These are phyloP conservation scores for Hyphopichia burtonii DNA, from an alignment of 1,139 yeast species.

Conservation along the genomic window DNA sequence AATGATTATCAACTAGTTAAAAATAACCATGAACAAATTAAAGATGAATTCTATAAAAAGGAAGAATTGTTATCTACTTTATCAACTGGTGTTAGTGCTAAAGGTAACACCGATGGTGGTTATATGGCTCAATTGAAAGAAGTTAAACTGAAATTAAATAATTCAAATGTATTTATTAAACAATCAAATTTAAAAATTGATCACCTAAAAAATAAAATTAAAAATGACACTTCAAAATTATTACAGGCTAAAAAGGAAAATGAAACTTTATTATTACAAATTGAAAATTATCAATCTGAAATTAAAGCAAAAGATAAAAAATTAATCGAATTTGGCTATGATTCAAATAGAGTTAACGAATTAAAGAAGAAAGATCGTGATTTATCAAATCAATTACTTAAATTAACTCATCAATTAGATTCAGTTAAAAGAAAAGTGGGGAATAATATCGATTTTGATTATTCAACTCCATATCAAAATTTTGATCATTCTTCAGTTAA, in stretches of 20 bases:
- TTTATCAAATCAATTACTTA: constrained; percentile 25
- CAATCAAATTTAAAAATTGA: constrained; percentile 60
- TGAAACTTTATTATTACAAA: constrained; percentile 37
- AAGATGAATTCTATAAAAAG: constrained; percentile 54
- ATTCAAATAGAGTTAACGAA: constrained; percentile 45
- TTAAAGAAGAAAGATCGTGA: constrained; percentile 45
- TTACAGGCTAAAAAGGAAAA: constrained; percentile 56
- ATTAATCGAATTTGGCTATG: constrained; percentile 58
- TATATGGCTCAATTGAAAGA: constrained; percentile 72
- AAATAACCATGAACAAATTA: constrained; percentile 40
- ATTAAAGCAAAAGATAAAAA: constrained; percentile 41
- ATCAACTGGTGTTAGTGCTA: constrained; percentile 87
- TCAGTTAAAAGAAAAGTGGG: constrained; percentile 63
- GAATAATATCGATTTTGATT: constrained; percentile 74
- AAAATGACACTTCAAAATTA: constrained; percentile 52
- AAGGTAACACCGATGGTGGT: constrained; percentile 76
- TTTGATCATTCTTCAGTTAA: constrained; percentile 67
- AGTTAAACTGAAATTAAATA: constrained; percentile 57
- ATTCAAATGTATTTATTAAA: constrained; percentile 55
- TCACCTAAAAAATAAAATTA: constrained; percentile 55
- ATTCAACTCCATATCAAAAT: constrained; percentile 59
- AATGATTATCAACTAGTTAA: constrained; percentile 44
- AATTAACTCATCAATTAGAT: constrained; percentile 52
- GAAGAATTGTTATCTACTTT: constrained; percentile 82
- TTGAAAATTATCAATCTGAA: constrained; percentile 41